Evolutionary conservation across 2,329 filamentous ascomycete genomes (phyloP), one percentile per base, ranked within the genome.

Genomic region (Venturia aucupariae): DNA sequence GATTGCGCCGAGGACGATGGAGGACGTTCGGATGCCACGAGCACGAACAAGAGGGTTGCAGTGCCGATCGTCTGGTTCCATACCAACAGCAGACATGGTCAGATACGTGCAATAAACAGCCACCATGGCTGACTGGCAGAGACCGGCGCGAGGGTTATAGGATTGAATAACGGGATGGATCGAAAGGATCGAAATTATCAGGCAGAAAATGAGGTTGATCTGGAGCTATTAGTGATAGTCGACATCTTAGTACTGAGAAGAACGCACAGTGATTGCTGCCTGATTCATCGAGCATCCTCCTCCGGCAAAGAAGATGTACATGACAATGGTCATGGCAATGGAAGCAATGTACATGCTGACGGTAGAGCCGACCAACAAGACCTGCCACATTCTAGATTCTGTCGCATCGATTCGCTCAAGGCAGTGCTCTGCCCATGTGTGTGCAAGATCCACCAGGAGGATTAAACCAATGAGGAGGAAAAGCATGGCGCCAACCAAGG

Each of bases 31-130:
- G 11, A 93, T 94, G 66, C 90, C 92, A 67, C 90, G 89, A 8
- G 92, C 92, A 63, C 85, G 86, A 67, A 97, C 82, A 39, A 99
- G 82, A 10, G 94, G 94, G 76, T 99, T 99, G 84, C 94, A 99
- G 68, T 90, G 84, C 70, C 90, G 88, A 79, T 97, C 87, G 75
- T 97, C 93, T 0, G 94, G 94, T 72, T 99, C 93, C 94, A 99
- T 97, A 64, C 92, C 96, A 0, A 99, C 94, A 32, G 94, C 94
- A 2, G 92, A 97, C 86, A 99, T 91, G 69, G 94, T 99, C 64
- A 99, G 85, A 74, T 99, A 99, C 54, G 94, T 97, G 84, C 94
- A 99, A 81, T 99, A 99, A 65, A 96, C 85, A 22, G 92, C 91
- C 55, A 99, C 94, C 85, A 97, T 97, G 67, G 94, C 93, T 51